Base-by-base conservation (phyloP, 106 monocot species). In the Posidonia australis region DNA sequence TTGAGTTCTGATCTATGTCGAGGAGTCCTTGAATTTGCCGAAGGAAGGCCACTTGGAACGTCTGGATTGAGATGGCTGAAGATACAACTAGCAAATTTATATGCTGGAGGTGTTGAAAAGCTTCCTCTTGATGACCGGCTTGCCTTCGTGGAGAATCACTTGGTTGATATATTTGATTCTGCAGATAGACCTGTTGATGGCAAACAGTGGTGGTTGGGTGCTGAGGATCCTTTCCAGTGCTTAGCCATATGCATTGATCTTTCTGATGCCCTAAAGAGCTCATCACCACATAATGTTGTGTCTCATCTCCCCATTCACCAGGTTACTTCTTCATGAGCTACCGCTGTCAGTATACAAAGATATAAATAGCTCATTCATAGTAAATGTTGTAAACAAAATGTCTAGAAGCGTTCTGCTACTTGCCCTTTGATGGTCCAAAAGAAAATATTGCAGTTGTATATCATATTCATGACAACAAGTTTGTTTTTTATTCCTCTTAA, bases 151-250 rank as follows among this genome's bases (percentile, higher is more conserved):
- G 88, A 92, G 78, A 74, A 77, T 74, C 71, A 88, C 67, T 75
- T 92, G 56, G 48, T 54, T 54, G 74, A 88, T 68, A 80, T 92
- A 80, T 85, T 88, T 65, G 85, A 92, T 76, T 92, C 92, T 53
- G 92, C 92, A 24, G 62, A 55, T 22, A 85, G 80, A 75, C 92
- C 92, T 65, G 47, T 92, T 68, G 76, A 85, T 68, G 88, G 88
- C 16, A 74, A 79, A 28, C 72, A 74, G 2, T 92, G 92, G 92
- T 92, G 92, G 92, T 55, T 85, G 55, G 69, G 72, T 69, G 92
- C 88, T 69, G 88, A 92, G 61, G 92, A 92, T 66, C 92, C 92
- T 63, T 85, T 88, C 57, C 88, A 92, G 30, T 92, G 92, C 69
- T 76, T 92, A 67, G 92, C 92, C 54, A 78, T 85, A 66, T 92